Base-by-base conservation (phyloP, 352 stramenopile genomes). In the Globisporangium perplexum region DNA sequence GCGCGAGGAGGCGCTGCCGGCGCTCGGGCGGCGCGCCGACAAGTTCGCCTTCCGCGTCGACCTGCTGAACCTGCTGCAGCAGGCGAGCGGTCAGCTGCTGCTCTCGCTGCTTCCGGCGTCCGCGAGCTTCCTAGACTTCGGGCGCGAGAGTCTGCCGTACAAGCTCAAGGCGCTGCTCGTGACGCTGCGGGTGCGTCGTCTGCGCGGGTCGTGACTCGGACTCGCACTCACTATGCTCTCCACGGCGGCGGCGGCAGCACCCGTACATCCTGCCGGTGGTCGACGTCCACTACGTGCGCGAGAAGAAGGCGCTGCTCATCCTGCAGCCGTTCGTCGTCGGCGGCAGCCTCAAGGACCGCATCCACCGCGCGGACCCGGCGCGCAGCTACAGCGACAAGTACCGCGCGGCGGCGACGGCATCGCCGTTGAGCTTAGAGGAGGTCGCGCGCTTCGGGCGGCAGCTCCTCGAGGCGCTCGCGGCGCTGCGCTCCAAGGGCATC, bases 41-140 rank as follows among this genome's bases (percentile, higher is more conserved):
- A 92, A 92, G 62, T 83, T 78, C 57, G 75, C 64, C 20, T 90
- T 90, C 60, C 72, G 68, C 46, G 77, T 92, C 22, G 75, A 90
- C 46, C 69, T 89, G 63, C 56, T 75, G 8, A 88, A 92, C 55
- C 57, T 92, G 49, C 67, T 71, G 44, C 63, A 81, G 31, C 73
- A 88, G 39, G 50, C 47, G 8, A 77, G 71, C 38, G 68, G 65
- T 15, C 66, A 87, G 51, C 74, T 88, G 71, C 38, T 92, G 22
- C 64, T 92, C 47, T 69, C 71, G 41, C 57, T 92, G 23, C 60
- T 92, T 31, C 77, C 78, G 3, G 60, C 62, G 28, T 57, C 78
- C 51, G 62, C 73, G 47, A 86, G 75, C 61, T 67, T 88, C 17
- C 53, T 91, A 23, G 69, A 86, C 62, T 73, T 86, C 17, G 60